These are phyloP conservation scores for Phyllosticta citrichinensis DNA, from an alignment of 2,329 filamentous ascomycete species.

Conservation along the genomic window DNA sequence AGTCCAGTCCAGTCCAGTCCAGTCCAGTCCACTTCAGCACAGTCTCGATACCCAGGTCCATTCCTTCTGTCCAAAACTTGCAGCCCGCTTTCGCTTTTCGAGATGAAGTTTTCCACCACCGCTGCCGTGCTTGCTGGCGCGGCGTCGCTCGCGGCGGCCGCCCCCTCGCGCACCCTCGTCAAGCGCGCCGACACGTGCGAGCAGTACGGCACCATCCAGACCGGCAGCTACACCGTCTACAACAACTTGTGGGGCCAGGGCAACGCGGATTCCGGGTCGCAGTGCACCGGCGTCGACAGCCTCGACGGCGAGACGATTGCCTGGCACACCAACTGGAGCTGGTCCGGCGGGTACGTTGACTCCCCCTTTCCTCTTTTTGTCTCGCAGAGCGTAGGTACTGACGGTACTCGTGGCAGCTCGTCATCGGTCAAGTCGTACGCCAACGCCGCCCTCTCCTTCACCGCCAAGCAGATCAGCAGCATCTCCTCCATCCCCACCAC, in stretches of 20 bases:
- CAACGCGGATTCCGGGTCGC: conserved; percentile 33
- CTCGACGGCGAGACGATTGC: conserved; percentile 27
- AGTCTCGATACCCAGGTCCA: neutral
- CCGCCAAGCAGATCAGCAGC: conserved; percentile 22
- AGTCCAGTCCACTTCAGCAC: neutral
- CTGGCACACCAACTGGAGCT: conserved; percentile 38
- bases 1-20: neutral
- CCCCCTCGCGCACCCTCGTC: conserved; percentile 16
- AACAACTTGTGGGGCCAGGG: conserved; percentile 36
- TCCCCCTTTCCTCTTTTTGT: neutral
- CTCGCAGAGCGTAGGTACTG: neutral
- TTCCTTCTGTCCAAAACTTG: neutral
- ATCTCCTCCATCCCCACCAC: conserved; percentile 35
- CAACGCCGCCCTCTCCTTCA: conserved; percentile 31
- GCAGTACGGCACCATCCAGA: conserved; percentile 21
- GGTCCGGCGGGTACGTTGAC: conserved; percentile 29
- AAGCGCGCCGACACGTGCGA: conserved; percentile 17
- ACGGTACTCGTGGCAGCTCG: conserved; percentile 11
- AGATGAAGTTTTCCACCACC: conserved; percentile 23
- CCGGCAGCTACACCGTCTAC: conserved; percentile 25
- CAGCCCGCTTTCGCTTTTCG: too few species aligned
- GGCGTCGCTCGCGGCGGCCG: conserved; percentile 21
- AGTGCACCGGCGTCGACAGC: conserved; percentile 36
- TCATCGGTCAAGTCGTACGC: conserved; percentile 34
- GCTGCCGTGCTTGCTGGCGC: conserved; percentile 18